Evolutionary conservation across 768 basidiomycete species (phyloP).

Genomic region (Leccinum ochraceum): DNA sequence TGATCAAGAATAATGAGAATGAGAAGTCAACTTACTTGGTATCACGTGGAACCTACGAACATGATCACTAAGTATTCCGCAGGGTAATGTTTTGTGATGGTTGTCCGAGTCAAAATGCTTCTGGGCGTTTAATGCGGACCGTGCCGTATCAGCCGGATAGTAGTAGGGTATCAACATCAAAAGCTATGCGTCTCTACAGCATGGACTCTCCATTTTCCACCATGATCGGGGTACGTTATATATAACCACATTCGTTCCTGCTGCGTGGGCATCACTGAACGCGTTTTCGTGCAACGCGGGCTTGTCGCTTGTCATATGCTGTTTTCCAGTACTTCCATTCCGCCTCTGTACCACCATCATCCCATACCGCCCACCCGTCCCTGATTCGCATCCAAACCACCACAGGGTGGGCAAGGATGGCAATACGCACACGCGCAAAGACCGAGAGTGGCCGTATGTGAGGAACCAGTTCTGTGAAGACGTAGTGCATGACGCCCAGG

Average conservation of each 20-base stretch:
- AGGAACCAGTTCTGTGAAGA: constrained; percentile 60
- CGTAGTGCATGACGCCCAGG: constrained; percentile 57
- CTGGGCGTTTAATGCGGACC: neutral
- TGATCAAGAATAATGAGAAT: neutral
- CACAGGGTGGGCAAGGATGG: constrained; percentile 56
- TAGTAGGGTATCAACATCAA: neutral
- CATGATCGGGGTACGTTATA: constrained; percentile 42
- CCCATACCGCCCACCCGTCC: constrained; percentile 83
- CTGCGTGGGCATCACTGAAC: constrained; percentile 8
- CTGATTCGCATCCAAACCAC: constrained; percentile 67
- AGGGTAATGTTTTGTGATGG: no score
- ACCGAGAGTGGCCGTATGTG: constrained; percentile 49
- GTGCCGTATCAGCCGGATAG: no score
- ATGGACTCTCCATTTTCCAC: constrained; percentile 43
- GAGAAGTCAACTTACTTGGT: neutral
- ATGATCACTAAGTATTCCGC: no score
- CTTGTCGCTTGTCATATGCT: constrained; percentile 49
- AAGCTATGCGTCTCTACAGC: constrained; percentile 15
- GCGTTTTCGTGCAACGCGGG: constrained; percentile 22
- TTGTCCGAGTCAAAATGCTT: no score
- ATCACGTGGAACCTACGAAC: no score
- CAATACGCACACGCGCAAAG: constrained; percentile 49
- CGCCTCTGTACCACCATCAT: constrained; percentile 71
- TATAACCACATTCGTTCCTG: neutral
- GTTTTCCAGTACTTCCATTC: constrained; percentile 71